These are phyloP conservation scores for Salix dunnii DNA, from an alignment of 345 rosid genomes.

Conservation along the genomic window DNA sequence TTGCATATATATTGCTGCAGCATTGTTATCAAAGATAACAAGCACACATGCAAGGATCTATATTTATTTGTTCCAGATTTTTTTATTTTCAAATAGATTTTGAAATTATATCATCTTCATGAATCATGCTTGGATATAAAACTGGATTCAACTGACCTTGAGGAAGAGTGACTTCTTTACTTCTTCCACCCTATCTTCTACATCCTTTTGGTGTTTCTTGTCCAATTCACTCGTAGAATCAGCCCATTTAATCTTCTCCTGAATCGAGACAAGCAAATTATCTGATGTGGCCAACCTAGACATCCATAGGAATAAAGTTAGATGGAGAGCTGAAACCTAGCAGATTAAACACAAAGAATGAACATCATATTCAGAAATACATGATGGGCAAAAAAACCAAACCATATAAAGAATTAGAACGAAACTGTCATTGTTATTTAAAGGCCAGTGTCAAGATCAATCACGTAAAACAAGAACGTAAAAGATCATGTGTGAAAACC, in stretches of 20 bases:
- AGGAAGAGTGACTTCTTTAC: slow-evolving; percentile 71
- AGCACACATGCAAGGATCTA: neutral
- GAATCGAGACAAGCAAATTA: slow-evolving; percentile 72
- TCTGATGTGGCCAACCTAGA: slow-evolving; percentile 85
- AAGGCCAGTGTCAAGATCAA: neutral
- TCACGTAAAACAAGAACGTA: neutral
- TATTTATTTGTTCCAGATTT: neutral
- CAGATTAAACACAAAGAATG: neutral
- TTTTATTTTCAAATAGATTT: neutral
- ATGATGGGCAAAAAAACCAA: neutral
- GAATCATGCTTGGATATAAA: slow-evolving; percentile 8
- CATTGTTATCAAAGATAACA: neutral
- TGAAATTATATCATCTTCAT: neutral
- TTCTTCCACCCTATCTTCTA: slow-evolving; percentile 76
- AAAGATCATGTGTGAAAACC: neutral
- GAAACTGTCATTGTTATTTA: neutral
- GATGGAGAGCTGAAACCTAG: neutral
- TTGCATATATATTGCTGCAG: neutral
- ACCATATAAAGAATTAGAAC: neutral
- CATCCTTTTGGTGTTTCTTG: slow-evolving; percentile 77
- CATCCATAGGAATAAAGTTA: slow-evolving; percentile 2
- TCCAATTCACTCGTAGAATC: slow-evolving; percentile 87
- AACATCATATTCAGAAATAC: neutral
- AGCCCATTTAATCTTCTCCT: slow-evolving; percentile 99
- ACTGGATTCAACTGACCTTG: slow-evolving; percentile 82